Base-by-base conservation (phyloP, 106 monocot genomes). In the Apostasia shenzhenica region DNA sequence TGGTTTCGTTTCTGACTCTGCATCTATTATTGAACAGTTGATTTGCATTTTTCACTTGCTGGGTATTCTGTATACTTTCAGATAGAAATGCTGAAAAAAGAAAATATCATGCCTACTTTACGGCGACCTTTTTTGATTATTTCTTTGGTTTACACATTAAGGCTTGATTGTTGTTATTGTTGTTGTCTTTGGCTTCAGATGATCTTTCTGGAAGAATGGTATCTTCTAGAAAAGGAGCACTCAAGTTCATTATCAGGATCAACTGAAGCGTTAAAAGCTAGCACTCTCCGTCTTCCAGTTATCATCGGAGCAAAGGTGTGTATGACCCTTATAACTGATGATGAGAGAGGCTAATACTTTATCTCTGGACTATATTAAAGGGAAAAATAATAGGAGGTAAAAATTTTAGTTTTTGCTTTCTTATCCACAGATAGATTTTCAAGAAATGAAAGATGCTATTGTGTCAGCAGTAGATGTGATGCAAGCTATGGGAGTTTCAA, bases 381-480 rank as follows among this genome's bases (percentile, higher is more conserved):
- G 8, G 14, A 49, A 47, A 65, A 8, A 12, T 5, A 26, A 47
- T 4, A 6, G 1, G 11, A 48, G 14, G 48, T 42, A 4, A 11
- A 6, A 41, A 41, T 37, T 54, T 40, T 1, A 44, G 2, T 50
- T 2, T 0, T 39, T 55, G 11, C 37, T 79, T 71, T 63, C 44
- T 45, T 3, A 37, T 64, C 41, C 45, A 69, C 78, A 88, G 88
- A 75, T 73, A 78, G 73, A 81, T 71, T 54, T 84, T 12, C 81
- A 81, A 67, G 81, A 79, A 45, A 67, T 84, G 57, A 76, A 81
- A 61, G 70, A 70, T 76, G 78, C 88, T 61, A 73, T 84, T 48
- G 73, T 70, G 49, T 78, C 81, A 50, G 88, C 88, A 48, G 67
- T 88, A 62, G 81, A 81, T 73, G 75, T 81, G 38, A 88, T 88